Base-by-base conservation (phyloP, 768 basidiomycete species). In the Cyathus striatus region DNA sequence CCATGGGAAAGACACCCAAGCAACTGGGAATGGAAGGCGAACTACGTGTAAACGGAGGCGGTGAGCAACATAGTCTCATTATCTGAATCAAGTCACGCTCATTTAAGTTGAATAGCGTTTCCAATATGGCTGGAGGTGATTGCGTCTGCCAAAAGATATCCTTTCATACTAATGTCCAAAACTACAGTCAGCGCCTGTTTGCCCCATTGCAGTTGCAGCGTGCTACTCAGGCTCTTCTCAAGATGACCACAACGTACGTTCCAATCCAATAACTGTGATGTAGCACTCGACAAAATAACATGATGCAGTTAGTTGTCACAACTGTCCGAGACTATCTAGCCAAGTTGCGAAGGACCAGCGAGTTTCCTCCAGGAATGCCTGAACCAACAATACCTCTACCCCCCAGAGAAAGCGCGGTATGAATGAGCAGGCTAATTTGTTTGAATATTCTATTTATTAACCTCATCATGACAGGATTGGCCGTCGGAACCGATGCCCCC, bases 61-160 rank as follows among this genome's bases (percentile, higher is more conserved):
- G 89, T 90, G 49, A 61, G 81, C 69, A 24, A 37, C 23, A n/a
- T 37, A 27, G 21, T 42, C 10, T 24, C n/a, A n/a, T n/a, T n/a
- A n/a, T n/a, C n/a, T n/a, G n/a, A n/a, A 26, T 33, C 26, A 13
- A n/a, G 12, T 17, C 27, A 42, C n/a, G 27, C 40, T 33, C 16
- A 23, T 23, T 45, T 16, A 4, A 41, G 22, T 23, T 30, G 42
- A 44, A 20, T 48, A 90, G 88, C 88, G 0, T 90, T 87, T 70
- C 88, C 88, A 3, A 80, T 90, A 50, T 90, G 87, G 86, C 63
- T 90, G 44, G 82, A 89, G 73, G 87, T 83, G 58, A 52, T 61
- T 44, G 21, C 34, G 42, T 26, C n/a, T 16, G 16, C 7, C 23
- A 18, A 36, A 43, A 9, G 9, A 37, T 25, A 41, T 42, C 33